phyloP scores from a whole-genome alignment of 2,329 filamentous ascomycete genomes.

The Fusarium miscanthi region DNA sequence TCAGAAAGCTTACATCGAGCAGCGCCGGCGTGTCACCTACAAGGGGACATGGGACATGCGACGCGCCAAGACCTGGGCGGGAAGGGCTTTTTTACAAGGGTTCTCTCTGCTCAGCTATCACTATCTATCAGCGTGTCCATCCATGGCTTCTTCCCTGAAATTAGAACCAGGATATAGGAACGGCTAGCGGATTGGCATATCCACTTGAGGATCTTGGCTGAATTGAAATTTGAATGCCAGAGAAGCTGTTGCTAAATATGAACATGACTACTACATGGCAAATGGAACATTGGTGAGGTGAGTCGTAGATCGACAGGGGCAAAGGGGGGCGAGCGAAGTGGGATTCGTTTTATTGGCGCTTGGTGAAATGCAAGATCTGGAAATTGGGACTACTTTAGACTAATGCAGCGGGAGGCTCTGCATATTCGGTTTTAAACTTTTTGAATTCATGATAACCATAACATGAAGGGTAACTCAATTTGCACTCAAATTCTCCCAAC shows the following conservation, averaged over 20 bases:
- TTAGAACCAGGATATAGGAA: slow-evolving; percentile 11
- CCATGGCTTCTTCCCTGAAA: background rate
- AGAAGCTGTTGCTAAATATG: slow-evolving; percentile 30
- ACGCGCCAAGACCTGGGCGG: slow-evolving; percentile 34
- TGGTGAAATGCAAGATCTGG: slow-evolving; percentile 16
- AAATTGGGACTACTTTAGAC: background rate
- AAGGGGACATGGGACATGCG: background rate
- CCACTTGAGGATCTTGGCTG: slow-evolving; percentile 4
- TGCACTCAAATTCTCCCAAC: background rate
- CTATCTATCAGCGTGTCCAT: background rate
- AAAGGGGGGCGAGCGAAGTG: background rate
- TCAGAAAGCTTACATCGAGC: background rate
- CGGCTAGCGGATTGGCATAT: slow-evolving; percentile 8
- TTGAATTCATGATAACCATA: background rate
- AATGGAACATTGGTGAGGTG: slow-evolving; percentile 10
- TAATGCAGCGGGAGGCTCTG: background rate
- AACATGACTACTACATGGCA: background rate
- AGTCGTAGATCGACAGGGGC: slow-evolving; percentile 23
- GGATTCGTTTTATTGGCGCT: background rate
- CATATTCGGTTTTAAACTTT: background rate
- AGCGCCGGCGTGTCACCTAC: slow-evolving; percentile 3
- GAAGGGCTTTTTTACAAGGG: slow-evolving; percentile 16
- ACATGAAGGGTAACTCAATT: background rate
- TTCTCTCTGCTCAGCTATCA: background rate
- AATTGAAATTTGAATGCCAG: background rate